Evolutionary conservation across 371 early-diverging fungal genomes (phyloP).

Genomic region (Dentiscutata heterogama): DNA sequence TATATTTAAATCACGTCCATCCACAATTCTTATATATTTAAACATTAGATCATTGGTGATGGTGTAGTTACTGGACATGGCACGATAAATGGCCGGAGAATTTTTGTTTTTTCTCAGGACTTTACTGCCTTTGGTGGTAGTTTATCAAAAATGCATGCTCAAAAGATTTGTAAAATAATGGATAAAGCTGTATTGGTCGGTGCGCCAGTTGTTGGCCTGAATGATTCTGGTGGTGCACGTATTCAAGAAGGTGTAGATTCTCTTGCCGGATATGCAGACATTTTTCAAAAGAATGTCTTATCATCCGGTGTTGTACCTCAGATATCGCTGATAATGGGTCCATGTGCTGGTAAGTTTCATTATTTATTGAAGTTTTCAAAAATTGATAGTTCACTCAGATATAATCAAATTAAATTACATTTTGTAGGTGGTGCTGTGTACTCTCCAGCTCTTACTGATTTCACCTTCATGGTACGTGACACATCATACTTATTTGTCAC

Average conservation of each 20-base stretch:
- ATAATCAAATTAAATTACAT: neutral
- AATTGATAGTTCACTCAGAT: neutral
- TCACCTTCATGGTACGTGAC: conserved; percentile 96
- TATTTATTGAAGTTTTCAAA: conserved; percentile 16
- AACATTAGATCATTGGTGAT: conserved; percentile 84
- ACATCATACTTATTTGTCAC: conserved; percentile 98
- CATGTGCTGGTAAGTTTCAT: conserved; percentile 81
- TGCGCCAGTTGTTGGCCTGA: conserved; percentile 95
- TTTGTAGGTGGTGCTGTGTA: conserved; percentile 89
- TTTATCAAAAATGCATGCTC: conserved; percentile 89
- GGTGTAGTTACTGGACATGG: conserved; percentile 97
- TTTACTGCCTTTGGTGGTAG: conserved; percentile 96
- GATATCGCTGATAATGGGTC: conserved; percentile 97
- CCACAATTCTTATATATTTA: neutral
- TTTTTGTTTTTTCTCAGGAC: conserved; percentile 95
- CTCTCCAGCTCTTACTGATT: conserved; percentile 97
- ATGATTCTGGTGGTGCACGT: conserved; percentile 98
- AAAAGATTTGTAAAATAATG: conserved; percentile 94
- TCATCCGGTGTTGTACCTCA: conserved; percentile 97
- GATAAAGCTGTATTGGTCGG: conserved; percentile 95
- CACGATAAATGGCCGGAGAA: conserved; percentile 90
- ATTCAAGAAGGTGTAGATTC: conserved; percentile 99
- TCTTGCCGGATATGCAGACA: conserved; percentile 96
- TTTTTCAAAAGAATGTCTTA: conserved; percentile 94
- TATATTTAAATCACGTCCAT: conserved; percentile 14